Evolutionary conservation across 306 rosid genomes (phyloP).

Genomic region (Prosopis cineraria): DNA sequence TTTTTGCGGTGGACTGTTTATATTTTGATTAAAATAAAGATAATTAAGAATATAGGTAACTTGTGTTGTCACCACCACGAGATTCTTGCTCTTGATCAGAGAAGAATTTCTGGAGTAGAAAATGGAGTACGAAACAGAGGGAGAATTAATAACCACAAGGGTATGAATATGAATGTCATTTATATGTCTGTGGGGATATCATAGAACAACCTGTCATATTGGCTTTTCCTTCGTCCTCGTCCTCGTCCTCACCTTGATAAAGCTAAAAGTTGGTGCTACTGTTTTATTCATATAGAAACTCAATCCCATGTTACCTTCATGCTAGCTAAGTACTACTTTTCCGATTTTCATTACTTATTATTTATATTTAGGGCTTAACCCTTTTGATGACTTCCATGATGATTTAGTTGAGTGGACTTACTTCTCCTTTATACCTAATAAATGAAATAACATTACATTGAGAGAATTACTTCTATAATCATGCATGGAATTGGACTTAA

Average conservation of each 20-base stretch:
- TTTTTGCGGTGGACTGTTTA: neutral
- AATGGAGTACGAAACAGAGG: neutral
- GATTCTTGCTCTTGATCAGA: constrained; percentile 19
- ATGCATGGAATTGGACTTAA: too few relatives aligned
- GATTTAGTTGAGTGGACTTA: too few relatives aligned
- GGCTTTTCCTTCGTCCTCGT: constrained; percentile 40
- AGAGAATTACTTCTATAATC: too few relatives aligned
- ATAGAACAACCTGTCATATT: neutral
- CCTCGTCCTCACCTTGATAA: constrained; percentile 28
- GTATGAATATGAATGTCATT: constrained; percentile 5
- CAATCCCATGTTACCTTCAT: constrained; percentile 2
- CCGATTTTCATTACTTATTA: constrained; percentile 7
- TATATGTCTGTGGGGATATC: neutral
- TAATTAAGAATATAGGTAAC: neutral
- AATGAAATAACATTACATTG: too few relatives aligned
- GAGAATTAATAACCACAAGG: constrained; percentile 25
- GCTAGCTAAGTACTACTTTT: neutral
- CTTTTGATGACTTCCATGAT: too few relatives aligned
- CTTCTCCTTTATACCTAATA: too few relatives aligned
- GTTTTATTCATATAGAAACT: constrained; percentile 22
- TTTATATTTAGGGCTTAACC: too few relatives aligned
- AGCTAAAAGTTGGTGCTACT: constrained; percentile 26
- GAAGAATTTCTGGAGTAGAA: neutral
- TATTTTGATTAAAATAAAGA: neutral
- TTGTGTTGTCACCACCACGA: constrained; percentile 35